Evolutionary conservation across 306 rosid species (phyloP).

Genomic region (Delonix regia): DNA sequence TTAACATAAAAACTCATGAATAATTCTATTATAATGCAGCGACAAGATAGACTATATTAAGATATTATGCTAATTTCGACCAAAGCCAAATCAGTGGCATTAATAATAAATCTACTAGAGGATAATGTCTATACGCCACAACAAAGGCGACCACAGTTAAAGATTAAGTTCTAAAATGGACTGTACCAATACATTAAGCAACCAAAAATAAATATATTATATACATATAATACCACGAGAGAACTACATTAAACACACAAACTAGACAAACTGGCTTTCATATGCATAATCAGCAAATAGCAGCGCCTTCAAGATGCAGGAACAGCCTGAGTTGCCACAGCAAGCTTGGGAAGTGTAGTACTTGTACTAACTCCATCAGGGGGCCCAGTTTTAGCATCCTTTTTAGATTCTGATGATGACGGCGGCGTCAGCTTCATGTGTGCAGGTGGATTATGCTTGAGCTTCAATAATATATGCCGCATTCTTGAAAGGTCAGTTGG

Average conservation of each 20-base stretch:
- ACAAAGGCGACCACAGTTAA: background rate
- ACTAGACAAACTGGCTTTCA: conserved; percentile 18
- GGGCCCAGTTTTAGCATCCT: conserved; percentile 39
- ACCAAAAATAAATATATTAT: conserved; percentile 7
- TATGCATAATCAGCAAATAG: conserved; percentile 4
- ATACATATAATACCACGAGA: conserved; percentile 4
- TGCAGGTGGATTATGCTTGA: conserved; percentile 92
- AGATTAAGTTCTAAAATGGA: background rate
- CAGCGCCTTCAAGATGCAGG: conserved; percentile 37
- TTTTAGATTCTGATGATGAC: conserved; percentile 45
- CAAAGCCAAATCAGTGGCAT: background rate
- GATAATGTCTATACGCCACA: background rate
- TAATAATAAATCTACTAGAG: background rate
- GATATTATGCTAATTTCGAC: background rate
- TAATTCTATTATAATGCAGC: background rate
- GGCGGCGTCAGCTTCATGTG: conserved; percentile 96
- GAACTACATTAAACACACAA: background rate
- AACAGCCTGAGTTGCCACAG: conserved; percentile 24
- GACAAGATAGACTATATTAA: background rate
- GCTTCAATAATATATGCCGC: conserved; percentile 81
- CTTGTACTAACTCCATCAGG: conserved; percentile 36
- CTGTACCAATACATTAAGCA: background rate
- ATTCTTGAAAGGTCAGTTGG: conserved; percentile 95
- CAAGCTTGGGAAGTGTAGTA: conserved; percentile 29
- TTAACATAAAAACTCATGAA: background rate